Percentiles rank a stretch among this genome's conserved stretches.
phyloP scores from a whole-genome alignment of 805 yeast genomes.

The Brettanomyces nanus region DNA sequence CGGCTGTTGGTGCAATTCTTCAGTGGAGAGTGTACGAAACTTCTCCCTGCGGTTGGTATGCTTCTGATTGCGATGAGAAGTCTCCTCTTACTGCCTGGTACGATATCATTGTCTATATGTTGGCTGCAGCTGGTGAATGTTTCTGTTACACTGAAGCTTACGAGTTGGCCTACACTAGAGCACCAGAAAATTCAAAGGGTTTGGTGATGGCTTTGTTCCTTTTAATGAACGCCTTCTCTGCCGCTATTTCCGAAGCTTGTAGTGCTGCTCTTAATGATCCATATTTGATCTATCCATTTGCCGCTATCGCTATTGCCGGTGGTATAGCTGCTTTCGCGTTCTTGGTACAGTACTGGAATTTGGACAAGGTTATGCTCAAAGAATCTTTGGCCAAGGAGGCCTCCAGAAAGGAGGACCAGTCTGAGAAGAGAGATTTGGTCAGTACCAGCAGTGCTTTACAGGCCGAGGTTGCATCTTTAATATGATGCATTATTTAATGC shows the following conservation, averaged over 20 bases:
- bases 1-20: slow-evolving; percentile 41
- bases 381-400: slow-evolving; percentile 16
- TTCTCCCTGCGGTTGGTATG: slow-evolving; percentile 43
- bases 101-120: slow-evolving; percentile 24
- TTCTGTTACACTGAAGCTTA: slow-evolving; percentile 42
- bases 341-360: slow-evolving; percentile 23
- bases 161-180: slow-evolving; percentile 44
- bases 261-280: slow-evolving; percentile 35
- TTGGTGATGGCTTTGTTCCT: slow-evolving; percentile 38
- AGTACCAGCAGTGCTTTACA: neutral
- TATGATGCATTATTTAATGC: neutral
- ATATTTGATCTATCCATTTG: slow-evolving; percentile 34
- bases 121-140: slow-evolving; percentile 44
- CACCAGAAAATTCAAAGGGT: slow-evolving; percentile 46
- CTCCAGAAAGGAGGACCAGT: slow-evolving; percentile 5
- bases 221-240: slow-evolving; percentile 35
- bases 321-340: slow-evolving; percentile 25
- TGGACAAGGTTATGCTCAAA: slow-evolving; percentile 21
- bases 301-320: slow-evolving; percentile 31
- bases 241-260: slow-evolving; percentile 37
- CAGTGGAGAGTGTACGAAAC: slow-evolving; percentile 40
- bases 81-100: slow-evolving; percentile 29
- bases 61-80: slow-evolving; percentile 28
- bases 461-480: neutral
- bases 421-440: slow-evolving; percentile 1